Evolutionary conservation across 2,329 filamentous ascomycete species (phyloP).

Genomic region (Microthyrium microscopicum): DNA sequence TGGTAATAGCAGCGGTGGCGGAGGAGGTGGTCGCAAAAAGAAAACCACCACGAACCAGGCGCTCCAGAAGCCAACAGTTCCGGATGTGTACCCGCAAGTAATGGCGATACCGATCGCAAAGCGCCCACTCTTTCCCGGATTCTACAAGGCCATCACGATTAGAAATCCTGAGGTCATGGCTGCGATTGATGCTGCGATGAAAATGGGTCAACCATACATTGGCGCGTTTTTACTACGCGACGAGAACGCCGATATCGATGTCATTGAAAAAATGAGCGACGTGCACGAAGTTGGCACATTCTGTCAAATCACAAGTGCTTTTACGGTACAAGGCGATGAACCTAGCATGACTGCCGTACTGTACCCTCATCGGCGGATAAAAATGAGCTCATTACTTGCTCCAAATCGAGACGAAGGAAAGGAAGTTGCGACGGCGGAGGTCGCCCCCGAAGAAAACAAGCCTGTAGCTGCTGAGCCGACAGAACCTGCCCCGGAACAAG

Average conservation of each 20-base stretch:
- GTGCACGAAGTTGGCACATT: slow-evolving; percentile 95
- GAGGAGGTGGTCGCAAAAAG: slow-evolving; percentile 59
- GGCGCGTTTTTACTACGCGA: slow-evolving; percentile 96
- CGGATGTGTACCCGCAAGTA: slow-evolving; percentile 92
- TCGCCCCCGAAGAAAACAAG: slow-evolving; percentile 29
- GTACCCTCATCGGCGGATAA: slow-evolving; percentile 90
- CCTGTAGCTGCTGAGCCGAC: slow-evolving; percentile 24
- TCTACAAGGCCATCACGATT: slow-evolving; percentile 98
- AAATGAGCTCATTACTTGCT: slow-evolving; percentile 66
- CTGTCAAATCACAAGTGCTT: slow-evolving; percentile 92
- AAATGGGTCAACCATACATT: slow-evolving; percentile 90
- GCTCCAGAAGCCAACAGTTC: slow-evolving; percentile 73
- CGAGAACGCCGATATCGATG: slow-evolving; percentile 81
- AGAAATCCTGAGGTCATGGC: slow-evolving; percentile 79
- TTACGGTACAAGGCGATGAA: slow-evolving; percentile 76
- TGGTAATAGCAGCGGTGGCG: slow-evolving; percentile 32
- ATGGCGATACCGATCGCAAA: slow-evolving; percentile 94
- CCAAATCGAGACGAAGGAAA: slow-evolving; percentile 31
- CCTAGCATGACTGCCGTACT: slow-evolving; percentile 79
- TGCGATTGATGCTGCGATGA: slow-evolving; percentile 92
- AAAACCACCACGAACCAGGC: slow-evolving; percentile 54
- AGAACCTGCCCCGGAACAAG: slow-evolving; percentile 24
- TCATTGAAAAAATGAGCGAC: slow-evolving; percentile 78
- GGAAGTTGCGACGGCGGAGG: slow-evolving; percentile 22
- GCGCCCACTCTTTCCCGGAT: slow-evolving; percentile 85